Base-by-base conservation (phyloP, 768 basidiomycete species). In the Lentinula edodes region DNA sequence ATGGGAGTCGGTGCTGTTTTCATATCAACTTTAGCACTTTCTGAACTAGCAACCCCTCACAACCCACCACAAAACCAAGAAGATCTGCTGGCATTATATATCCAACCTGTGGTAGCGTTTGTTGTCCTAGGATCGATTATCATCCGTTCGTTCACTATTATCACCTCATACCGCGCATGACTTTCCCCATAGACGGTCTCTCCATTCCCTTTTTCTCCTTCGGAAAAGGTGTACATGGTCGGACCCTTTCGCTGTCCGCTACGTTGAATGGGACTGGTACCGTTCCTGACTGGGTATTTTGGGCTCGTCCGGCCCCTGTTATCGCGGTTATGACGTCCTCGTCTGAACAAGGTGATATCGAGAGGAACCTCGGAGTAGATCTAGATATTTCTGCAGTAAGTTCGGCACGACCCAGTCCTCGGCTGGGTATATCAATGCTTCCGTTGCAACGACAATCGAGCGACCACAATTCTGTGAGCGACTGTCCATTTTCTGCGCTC, bases 1-100 rank as follows among this genome's bases (percentile, higher is more conserved):
- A 95, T 97, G 91, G 95, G 95, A 56, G 94, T 97, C 23, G 87
- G 89, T 0, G 90, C 96, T 6, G 78, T 98, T 50, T 99, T 98
- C 71, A 88, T 98, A 60, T 86, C 89, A 9, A 87, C 85, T 0
- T 72, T 93, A 32, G 91, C 93, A 3, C 70, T 86, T 8, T 80
- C 80, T 23, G 82, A 80, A 55, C 76, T 95, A 0, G 84, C 88
- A 5, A 68, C 66, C 9, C 85, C 89, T 1, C 71, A 76, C 2
- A 70, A 74, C 58, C 89, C 91, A 0, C 89, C 91, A 0, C 73
- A 77, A 58, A 81, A 80, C 46, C 87, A 91, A 66, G 78, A 85
- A 52, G 92, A 97, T 64, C 66, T 88, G 15, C 80, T 98, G n/a
- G 83, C 88, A 0, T 81, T 83, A 5, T 79, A 76, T 6, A 78